Conservation (phyloP, 106 monocot genomes). For the Iris macrosiphon region DNA sequence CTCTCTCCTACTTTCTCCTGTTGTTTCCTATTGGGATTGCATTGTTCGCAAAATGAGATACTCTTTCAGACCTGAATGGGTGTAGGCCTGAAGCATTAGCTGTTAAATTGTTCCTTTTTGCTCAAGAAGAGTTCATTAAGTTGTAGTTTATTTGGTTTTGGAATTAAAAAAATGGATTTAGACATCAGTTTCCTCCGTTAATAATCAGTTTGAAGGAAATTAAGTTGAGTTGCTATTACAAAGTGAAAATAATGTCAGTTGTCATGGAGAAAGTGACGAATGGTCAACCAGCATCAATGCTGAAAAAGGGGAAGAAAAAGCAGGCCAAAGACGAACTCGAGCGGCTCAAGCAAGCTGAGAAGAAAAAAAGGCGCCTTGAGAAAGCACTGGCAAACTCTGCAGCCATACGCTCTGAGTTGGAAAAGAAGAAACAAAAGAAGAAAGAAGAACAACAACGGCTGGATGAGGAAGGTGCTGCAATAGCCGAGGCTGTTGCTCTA, state of each 20-base stretch:
- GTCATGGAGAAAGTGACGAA: conserved; percentile 58
- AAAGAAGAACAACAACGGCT: conserved; percentile 74
- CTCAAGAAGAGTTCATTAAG: neutral
- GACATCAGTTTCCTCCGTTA: conserved; percentile 4
- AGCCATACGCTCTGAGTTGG: conserved; percentile 79
- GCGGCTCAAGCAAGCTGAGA: conserved; percentile 93
- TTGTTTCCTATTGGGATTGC: conserved; percentile 87
- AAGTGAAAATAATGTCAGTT: neutral
- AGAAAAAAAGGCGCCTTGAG: conserved; percentile 85
- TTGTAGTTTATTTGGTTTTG: conserved; percentile 2
- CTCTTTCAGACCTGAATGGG: conserved; percentile 90
- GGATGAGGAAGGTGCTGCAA: conserved; percentile 82
- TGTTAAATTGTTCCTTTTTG: conserved; percentile 2
- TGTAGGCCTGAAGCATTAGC: conserved; percentile 32
- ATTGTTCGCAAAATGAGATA: conserved; percentile 87
- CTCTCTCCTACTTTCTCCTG: conserved; percentile 67
- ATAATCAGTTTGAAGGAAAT: conserved; percentile 12
- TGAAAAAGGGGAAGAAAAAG: conserved; percentile 81
- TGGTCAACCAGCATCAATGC: conserved; percentile 23
- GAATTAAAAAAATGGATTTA: conserved; percentile 2
- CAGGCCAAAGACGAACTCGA: conserved; percentile 72
- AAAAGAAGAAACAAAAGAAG: conserved; percentile 95
- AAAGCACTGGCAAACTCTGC: conserved; percentile 94
- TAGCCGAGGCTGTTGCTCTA: conserved; percentile 89
- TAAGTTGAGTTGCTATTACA: conserved; percentile 10